A percentile compares a stretch with the other conserved stretches of the same genome.
Evolutionary conservation across 1,284 basidiomycete species (phyloP).

Genomic region (Fomitopsis pinicola): DNA sequence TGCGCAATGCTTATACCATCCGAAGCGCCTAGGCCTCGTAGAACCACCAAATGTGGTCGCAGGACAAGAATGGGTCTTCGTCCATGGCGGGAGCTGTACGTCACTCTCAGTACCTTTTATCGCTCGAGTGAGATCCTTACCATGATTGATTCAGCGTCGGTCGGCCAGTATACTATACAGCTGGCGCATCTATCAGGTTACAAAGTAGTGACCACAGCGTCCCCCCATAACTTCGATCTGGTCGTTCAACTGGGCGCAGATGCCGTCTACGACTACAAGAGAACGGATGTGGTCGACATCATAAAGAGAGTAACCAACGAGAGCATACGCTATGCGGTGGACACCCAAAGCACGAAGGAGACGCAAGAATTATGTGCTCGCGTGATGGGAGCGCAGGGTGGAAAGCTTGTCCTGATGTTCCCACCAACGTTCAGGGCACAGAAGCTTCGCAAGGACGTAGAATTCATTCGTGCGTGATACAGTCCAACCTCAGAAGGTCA

Average conservation of each 20-base stretch:
- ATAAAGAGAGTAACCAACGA: slow-evolving; percentile 22
- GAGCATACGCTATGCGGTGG: slow-evolving; percentile 15
- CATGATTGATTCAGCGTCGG: slow-evolving; percentile 15
- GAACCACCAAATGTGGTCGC: slow-evolving; percentile 17
- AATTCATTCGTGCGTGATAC: slow-evolving; percentile 10
- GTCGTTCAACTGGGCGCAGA: slow-evolving; percentile 39
- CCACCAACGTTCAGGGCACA: slow-evolving; percentile 7
- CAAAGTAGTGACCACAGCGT: slow-evolving; percentile 36
- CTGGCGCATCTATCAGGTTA: slow-evolving; percentile 38
- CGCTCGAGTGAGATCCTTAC: background rate
- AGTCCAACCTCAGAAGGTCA: too few relatives aligned
- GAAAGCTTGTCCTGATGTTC: slow-evolving; percentile 17
- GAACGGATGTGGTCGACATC: slow-evolving; percentile 17
- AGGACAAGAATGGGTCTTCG: slow-evolving; percentile 22
- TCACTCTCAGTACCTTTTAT: background rate
- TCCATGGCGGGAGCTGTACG: slow-evolving; percentile 30
- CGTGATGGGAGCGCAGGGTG: slow-evolving; percentile 14
- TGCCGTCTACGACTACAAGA: slow-evolving; percentile 30
- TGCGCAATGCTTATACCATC: slow-evolving; percentile 30
- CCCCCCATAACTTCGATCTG: slow-evolving; percentile 34
- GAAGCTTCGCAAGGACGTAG: slow-evolving; percentile 13
- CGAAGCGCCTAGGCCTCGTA: slow-evolving; percentile 19
- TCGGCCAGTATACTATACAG: slow-evolving; percentile 41
- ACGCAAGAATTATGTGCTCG: slow-evolving; percentile 17
- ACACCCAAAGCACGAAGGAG: slow-evolving; percentile 15